Evolutionary conservation across 2,329 filamentous ascomycete genomes (phyloP), one percentile per base, ranked within the genome.

Genomic region (Colletotrichum tamarilloi): DNA sequence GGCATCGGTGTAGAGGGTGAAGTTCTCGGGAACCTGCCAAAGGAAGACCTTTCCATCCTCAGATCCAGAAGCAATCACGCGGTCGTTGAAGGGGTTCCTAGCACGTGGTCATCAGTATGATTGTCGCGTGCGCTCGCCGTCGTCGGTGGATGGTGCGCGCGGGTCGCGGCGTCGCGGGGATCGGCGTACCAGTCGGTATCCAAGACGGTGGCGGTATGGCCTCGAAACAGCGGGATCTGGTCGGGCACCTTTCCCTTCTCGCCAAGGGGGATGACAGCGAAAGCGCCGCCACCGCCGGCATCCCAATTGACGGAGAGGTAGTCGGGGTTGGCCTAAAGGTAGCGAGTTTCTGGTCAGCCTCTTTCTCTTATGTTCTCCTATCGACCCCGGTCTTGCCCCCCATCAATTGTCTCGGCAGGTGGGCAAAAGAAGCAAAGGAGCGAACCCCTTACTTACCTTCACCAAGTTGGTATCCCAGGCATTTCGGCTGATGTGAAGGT

Each of bases 301-400:
- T 99, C 96, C 97, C 97, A 99, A 89, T 99, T 99, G 86, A 99
- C 95, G 6, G 97, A 93, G 78, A 99, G 89, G 84, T 97, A 98
- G 84, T 97, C 92, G 62, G 97, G 95, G 84, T 99, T 99, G 82
- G 92, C 97, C 95, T 97, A 81, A 30, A 26, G 4, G 58, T 55
- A 63, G n/a, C 14, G 55, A 30, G 59, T 28, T 26, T 67, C 26
- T 30, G 26, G 70, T 71, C 68, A 62, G 72, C 62, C 58, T 9
- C 24, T 65, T 38, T 32, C 19, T 65, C 38, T 55, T 16, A 46
- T 60, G 24, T 12, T 12, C 30, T 24, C 53, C 38, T 26, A n/a
- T n/a, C 38, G 28, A 53, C 65, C 46, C 32, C 32, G 19, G 14
- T 46, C 22, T 22, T 22, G 60, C 12, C 70, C 67, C 42, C 42